Conservation (phyloP, 148 eudicot genomes). For the Camellia lanceoleosa region DNA sequence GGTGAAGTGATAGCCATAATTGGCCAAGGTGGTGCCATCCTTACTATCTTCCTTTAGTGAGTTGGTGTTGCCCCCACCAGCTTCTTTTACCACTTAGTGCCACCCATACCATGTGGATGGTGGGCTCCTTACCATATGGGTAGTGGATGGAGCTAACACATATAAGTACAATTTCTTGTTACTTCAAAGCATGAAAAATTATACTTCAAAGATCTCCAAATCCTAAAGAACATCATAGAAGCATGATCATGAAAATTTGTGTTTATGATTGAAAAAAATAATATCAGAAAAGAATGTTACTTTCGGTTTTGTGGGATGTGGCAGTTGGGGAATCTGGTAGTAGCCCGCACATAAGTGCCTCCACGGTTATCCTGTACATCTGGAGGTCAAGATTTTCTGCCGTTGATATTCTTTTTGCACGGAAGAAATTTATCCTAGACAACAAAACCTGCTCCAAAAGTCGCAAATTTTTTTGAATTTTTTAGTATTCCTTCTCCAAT, state of each 20-base stretch:
- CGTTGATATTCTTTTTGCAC: slow-evolving; percentile 43
- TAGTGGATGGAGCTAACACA: too few relatives aligned
- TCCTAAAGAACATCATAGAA: too few relatives aligned
- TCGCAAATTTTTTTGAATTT: not conserved
- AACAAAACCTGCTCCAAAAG: slow-evolving; percentile 52
- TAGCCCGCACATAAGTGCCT: slow-evolving; percentile 64
- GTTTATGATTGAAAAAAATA: not conserved
- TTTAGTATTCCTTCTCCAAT: not conserved
- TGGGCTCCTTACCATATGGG: too few relatives aligned
- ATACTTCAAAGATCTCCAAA: too few relatives aligned
- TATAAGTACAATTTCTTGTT: not conserved
- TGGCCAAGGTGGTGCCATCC: too few relatives aligned
- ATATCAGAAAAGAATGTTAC: slow-evolving; percentile 27
- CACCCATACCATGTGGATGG: too few relatives aligned
- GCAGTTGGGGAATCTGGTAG: slow-evolving; percentile 66
- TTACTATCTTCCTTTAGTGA: too few relatives aligned
- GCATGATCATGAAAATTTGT: not conserved
- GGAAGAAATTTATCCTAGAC: slow-evolving; percentile 67
- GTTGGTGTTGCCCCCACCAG: too few relatives aligned
- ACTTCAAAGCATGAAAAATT: too few relatives aligned
- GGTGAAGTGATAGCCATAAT: too few relatives aligned
- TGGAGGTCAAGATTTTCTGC: slow-evolving; percentile 45
- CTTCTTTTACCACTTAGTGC: too few relatives aligned
- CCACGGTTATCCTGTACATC: slow-evolving; percentile 57
- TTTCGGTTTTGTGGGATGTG: slow-evolving; percentile 53